Evolutionary conservation across 495 filamentous ascomycete genomes (phyloP).

Genomic region (Amphirosellinia nigrospora): DNA sequence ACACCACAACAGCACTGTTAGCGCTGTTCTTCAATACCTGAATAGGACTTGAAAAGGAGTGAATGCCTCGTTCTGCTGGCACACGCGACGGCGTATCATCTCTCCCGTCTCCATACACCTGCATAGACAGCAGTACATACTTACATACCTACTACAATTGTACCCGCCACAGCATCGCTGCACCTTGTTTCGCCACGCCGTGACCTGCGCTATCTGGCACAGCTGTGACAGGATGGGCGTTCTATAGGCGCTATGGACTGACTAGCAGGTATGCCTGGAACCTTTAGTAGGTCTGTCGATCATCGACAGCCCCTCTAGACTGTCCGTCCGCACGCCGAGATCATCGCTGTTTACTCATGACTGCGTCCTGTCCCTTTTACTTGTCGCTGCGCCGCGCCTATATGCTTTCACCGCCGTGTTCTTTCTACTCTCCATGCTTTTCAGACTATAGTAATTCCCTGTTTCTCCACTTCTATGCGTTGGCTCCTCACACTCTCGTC

Average conservation of each 20-base stretch:
- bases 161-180: conserved; percentile 13
- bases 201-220: conserved; percentile 22
- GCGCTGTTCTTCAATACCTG: conserved; percentile 2
- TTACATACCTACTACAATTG: conserved; percentile 1
- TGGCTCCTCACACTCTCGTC: conserved; percentile 26
- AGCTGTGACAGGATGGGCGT: neutral
- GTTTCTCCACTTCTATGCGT: conserved; percentile 27
- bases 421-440: neutral
- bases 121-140: conserved; percentile 21
- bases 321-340: conserved; percentile 26
- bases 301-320: conserved; percentile 14
- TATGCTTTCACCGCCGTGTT: conserved; percentile 23
- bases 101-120: conserved; percentile 17
- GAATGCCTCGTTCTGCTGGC: conserved; percentile 28
- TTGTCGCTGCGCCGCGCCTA: neutral
- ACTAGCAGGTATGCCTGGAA: neutral
- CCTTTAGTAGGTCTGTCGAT: neutral
- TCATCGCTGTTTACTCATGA: conserved; percentile 15
- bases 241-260: conserved; percentile 1
- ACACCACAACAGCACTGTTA: conserved; percentile 17
- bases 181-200: conserved; percentile 26
- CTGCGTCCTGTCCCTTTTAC: neutral
- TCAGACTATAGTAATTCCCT: conserved; percentile 10
- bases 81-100: conserved; percentile 25
- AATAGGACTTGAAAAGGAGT: neutral